Evolutionary conservation across 805 yeast species (phyloP), one percentile per base, ranked within the genome.

Genomic region (Spathaspora arborariae): DNA sequence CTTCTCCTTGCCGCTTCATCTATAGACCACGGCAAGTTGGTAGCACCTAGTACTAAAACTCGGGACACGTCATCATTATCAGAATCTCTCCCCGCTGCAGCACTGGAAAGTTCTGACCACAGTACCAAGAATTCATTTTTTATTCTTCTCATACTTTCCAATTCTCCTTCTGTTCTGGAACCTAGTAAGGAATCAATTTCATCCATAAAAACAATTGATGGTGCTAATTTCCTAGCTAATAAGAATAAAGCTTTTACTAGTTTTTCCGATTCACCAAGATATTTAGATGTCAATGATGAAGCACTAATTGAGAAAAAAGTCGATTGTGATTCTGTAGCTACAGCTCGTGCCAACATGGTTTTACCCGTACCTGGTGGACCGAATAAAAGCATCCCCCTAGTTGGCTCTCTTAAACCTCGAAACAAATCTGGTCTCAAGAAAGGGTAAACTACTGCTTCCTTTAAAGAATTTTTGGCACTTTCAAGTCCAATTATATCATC

Each of bases 361-460:
- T 94, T 92, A 47, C 98, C 98, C 0, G 98, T 92, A n/a, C 99
- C 99, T 0, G 98, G 97, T 2, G 99, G 98, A 0, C 99, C 99
- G 70, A 90, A 92, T 37, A 92, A 67, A 18, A 92, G 73, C 96
- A 94, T 89, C n/a, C 98, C 98, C 48, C 96, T 71, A 0, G 96
- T 91, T 0, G 98, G 98, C 67, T 91, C 97, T 55, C 97, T 75
- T 45, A 92, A 69, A 0, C 97, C 98, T 49, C 81, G 79, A 62
- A 92, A 94, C 47, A 92, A 72, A 65, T 92, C 98, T 0, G 98
- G 99, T 44, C 98, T 76, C 53, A 94, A 67, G 59, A 92, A 91
- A 20, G 99, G 99, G 62, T 91, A 92, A 11, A 92, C 97, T 3
- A 94, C 97, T 0, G 97, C 88, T 62, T 92, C 99, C 62, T 90